Evolutionary conservation across 306 rosid genomes (phyloP).

Genomic region (Purshia tridentata): DNA sequence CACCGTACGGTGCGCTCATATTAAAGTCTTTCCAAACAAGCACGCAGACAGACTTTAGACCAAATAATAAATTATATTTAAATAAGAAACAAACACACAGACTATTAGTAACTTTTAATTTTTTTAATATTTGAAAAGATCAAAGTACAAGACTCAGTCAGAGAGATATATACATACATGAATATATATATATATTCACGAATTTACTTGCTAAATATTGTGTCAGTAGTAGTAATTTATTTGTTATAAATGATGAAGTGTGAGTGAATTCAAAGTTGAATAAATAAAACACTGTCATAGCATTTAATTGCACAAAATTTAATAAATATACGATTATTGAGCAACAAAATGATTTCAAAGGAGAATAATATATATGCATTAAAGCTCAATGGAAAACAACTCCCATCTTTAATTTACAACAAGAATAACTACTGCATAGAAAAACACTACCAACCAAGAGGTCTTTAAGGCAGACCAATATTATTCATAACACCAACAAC

Average conservation of each 20-base stretch:
- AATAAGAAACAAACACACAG: neutral
- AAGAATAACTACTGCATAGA: conserved; percentile 23
- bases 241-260: too few species aligned
- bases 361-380: neutral
- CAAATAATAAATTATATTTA: too few species aligned
- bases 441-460: conserved; percentile 18
- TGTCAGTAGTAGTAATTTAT: too few species aligned
- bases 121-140: too few species aligned
- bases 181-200: too few species aligned
- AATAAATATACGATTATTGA: neutral
- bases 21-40: neutral
- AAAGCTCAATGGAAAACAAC: conserved; percentile 1
- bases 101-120: too few species aligned
- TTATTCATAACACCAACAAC: conserved; percentile 41
- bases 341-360: neutral
- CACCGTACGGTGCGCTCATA: neutral
- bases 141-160: too few species aligned
- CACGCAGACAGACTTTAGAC: neutral
- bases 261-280: too few species aligned
- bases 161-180: too few species aligned
- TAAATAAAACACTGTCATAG: too few species aligned
- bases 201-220: too few species aligned
- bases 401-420: conserved; percentile 4
- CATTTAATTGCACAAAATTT: too few species aligned
- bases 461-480: conserved; percentile 30